Evolutionary conservation across 441 rosid species (phyloP).

Genomic region (Aquilaria agallochum): DNA sequence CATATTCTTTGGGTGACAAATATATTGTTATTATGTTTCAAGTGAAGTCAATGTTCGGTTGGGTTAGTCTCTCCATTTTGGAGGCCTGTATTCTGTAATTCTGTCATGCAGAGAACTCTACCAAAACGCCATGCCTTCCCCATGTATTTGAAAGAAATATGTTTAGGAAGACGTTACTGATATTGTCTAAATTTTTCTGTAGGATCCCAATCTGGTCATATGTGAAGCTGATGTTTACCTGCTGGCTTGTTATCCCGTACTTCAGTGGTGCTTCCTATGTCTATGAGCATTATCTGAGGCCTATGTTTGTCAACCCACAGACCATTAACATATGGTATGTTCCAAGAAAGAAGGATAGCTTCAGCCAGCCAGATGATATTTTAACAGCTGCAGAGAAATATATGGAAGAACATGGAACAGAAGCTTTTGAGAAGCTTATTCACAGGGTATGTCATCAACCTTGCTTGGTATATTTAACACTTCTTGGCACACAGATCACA

Average conservation of each 20-base stretch:
- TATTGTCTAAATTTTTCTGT: constrained; percentile 11
- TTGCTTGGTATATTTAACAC: neutral
- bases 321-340: constrained; percentile 84
- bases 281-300: constrained; percentile 81
- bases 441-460: constrained; percentile 41
- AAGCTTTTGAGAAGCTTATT: constrained; percentile 76
- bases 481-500: too few relatives aligned
- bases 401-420: constrained; percentile 75
- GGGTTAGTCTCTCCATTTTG: too few relatives aligned
- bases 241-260: constrained; percentile 95
- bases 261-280: constrained; percentile 98
- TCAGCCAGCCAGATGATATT: constrained; percentile 65
- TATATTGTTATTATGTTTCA: too few relatives aligned
- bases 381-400: constrained; percentile 82
- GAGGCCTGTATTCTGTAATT: too few relatives aligned
- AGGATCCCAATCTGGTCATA: constrained; percentile 94
- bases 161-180: neutral
- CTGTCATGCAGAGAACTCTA: too few relatives aligned
- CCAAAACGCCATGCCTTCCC: too few relatives aligned
- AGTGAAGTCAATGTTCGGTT: too few relatives aligned
- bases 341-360: constrained; percentile 57
- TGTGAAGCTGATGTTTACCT: constrained; percentile 69
- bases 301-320: constrained; percentile 61
- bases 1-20: too few relatives aligned
- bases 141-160: too few relatives aligned